These are phyloP conservation scores for Phytophthora pistaciae DNA, from an alignment of 352 stramenopile genomes.

Conservation along the genomic window DNA sequence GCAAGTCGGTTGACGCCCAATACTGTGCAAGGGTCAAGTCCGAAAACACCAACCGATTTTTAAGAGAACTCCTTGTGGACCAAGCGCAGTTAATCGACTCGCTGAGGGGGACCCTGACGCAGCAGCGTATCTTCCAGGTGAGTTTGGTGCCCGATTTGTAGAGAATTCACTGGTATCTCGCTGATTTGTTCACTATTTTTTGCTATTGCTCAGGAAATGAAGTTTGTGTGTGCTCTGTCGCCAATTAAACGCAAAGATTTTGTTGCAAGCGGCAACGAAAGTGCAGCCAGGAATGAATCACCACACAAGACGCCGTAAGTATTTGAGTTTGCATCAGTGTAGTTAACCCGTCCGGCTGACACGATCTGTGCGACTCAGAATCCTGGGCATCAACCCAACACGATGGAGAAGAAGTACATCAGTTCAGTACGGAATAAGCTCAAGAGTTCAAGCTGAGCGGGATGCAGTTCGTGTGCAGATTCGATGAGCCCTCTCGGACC, in stretches of 20 bases:
- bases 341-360: background rate
- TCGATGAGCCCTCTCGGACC: conserved; percentile 10
- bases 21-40: background rate
- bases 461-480: conserved; percentile 1
- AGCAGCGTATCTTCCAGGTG: background rate
- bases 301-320: background rate
- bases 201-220: background rate
- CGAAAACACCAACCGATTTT: background rate
- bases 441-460: background rate
- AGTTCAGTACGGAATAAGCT: conserved; percentile 2
- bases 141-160: background rate
- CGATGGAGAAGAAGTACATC: background rate
- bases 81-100: background rate
- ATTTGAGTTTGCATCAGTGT: background rate
- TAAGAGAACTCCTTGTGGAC: background rate
- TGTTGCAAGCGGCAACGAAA: background rate
- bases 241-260: background rate
- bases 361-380: background rate
- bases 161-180: background rate
- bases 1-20: background rate
- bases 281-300: background rate
- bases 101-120: background rate
- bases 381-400: background rate
- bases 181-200: background rate
- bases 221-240: background rate